Evolutionary conservation across 163 green algal species (phyloP), one percentile per base, ranked within the genome.

Genomic region (Scenedesmus sp.): DNA sequence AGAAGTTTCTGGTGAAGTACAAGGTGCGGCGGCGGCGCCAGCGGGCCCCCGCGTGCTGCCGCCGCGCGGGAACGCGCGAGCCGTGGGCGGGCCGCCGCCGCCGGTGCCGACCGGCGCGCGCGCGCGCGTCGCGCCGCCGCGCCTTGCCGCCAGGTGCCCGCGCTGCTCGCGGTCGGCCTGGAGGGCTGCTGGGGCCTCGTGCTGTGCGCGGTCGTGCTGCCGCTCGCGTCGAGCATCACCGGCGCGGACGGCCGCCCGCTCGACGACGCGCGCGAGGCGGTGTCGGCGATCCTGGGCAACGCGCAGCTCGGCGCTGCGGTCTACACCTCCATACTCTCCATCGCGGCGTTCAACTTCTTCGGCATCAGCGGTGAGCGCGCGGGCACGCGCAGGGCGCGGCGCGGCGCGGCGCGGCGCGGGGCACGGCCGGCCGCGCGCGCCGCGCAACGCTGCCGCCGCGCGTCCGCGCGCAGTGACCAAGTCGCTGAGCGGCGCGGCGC

Each of bases 331-430:
- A 75, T 96, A 11, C n/a, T 92, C 13, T 91, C 83, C 34, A 95
- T 97, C 39, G 92, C 86, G 0, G 84, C 89, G 50, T 96, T 96
- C 87, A 97, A 97, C 83, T 95, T 95, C 62, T 95, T 86, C 53
- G 87, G 87, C 13, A 31, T 86, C 22, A 85, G 72, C 29, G 91
- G 90, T 53, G 86, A 3, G 67, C 22, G 33, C 3, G 39, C 39
- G 39, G n/a, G n/a, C n/a, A n/a, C n/a, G n/a, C n/a, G n/a, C n/a
- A n/a, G n/a, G n/a, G n/a, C 10, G 39, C 39, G 39, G 7, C 6
- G 39, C 39, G 10, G 39, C 39, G 10, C 10, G 39, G 7, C 7
- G 39, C 39, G 7, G 39, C 39, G 7, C 39, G 10, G 7, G 39
- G 7, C 39, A 47, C 39, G 39, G 7, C 7, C 7, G 39, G 10